phyloP scores from a whole-genome alignment of 768 basidiomycete genomes.

The Boletus sp. region DNA sequence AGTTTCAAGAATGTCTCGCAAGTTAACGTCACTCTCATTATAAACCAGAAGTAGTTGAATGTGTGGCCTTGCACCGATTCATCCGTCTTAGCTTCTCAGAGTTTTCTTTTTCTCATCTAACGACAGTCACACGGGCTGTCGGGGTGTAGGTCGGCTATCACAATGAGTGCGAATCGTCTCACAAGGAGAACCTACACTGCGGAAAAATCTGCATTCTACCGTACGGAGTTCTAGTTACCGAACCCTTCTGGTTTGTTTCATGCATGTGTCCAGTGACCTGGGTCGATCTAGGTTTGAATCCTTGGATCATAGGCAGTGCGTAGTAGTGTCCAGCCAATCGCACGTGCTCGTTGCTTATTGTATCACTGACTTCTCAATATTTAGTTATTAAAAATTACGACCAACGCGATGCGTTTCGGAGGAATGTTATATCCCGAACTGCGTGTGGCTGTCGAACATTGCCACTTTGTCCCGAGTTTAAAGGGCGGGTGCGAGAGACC shows the following conservation, averaged over 20 bases:
- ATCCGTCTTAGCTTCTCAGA: neutral
- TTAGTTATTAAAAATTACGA: neutral
- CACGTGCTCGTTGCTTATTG: neutral
- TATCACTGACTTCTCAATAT: too few species aligned
- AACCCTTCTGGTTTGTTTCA: conserved; percentile 3
- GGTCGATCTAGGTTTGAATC: neutral
- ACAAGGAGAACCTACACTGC: neutral
- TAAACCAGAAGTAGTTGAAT: neutral
- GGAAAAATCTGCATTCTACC: neutral
- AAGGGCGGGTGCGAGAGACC: neutral
- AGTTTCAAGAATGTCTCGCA: conserved; percentile 3
- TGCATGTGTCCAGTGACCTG: neutral
- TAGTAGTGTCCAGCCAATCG: neutral
- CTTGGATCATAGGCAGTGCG: neutral
- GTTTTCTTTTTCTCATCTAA: neutral
- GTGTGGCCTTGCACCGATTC: neutral
- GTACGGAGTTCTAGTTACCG: neutral
- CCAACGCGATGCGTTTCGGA: neutral
- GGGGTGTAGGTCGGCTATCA: neutral
- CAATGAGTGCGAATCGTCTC: neutral
- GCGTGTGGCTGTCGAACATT: neutral
- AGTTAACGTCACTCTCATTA: neutral
- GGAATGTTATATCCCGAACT: neutral
- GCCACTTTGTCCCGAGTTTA: conserved; percentile 3
- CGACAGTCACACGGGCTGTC: neutral